These are phyloP conservation scores for Paramecium octaurelia DNA, from an alignment of 73 alveolate genomes.

Conservation along the genomic window DNA sequence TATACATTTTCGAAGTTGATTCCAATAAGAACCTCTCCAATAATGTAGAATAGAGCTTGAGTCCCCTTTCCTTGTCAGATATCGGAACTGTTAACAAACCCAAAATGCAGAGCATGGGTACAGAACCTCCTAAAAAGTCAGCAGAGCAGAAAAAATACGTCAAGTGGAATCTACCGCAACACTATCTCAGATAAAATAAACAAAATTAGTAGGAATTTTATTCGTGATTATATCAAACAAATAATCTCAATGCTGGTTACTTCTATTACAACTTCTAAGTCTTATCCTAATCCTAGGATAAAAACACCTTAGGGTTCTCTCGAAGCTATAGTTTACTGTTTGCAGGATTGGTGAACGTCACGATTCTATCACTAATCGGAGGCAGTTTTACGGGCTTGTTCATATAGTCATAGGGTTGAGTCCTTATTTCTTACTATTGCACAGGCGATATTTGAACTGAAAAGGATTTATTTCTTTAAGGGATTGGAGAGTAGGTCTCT, in stretches of 20 bases:
- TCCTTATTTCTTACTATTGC: neutral
- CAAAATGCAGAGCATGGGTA: neutral
- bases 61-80: neutral
- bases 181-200: neutral
- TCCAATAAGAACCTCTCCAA: neutral
- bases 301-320: neutral
- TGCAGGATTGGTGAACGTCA: neutral
- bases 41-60: neutral
- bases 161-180: neutral
- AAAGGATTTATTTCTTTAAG: neutral
- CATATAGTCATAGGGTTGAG: neutral
- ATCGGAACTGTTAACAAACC: neutral
- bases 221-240: conserved; percentile 5
- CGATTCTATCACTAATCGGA: neutral
- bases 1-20: neutral
- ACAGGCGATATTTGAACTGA: neutral
- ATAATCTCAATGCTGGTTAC: neutral
- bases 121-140: neutral
- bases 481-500: neutral
- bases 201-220: neutral
- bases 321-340: neutral
- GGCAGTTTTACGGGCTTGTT: neutral
- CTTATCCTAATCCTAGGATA: neutral
- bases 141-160: neutral
- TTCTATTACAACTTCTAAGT: neutral